Percentiles rank a stretch among this genome's conserved stretches.
Conservation (phyloP, 1,284 basidiomycete genomes). For the Cutaneotrichosporon sp. region DNA sequence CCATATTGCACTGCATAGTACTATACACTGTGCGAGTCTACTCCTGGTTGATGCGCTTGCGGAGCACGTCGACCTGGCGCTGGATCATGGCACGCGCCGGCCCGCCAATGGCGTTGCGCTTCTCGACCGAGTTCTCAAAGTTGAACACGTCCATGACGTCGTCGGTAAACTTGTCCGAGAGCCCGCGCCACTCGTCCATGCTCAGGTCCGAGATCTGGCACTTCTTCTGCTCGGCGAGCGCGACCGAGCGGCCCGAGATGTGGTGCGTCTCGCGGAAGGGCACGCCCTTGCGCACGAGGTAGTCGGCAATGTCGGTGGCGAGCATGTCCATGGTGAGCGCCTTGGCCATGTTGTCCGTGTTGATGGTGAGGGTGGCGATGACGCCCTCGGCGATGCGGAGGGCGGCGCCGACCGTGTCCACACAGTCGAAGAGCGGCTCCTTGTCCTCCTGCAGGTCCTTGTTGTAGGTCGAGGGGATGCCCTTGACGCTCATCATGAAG, state of each 20-base stretch:
- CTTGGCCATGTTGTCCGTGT: conserved; percentile 82
- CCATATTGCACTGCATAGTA: too few species aligned
- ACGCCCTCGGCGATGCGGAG: conserved; percentile 94
- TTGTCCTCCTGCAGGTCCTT: conserved; percentile 99
- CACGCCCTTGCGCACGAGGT: conserved; percentile 96
- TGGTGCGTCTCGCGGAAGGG: conserved; percentile 99
- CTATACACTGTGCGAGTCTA: not conserved
- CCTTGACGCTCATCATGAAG: conserved; percentile 97
- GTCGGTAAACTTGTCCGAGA: conserved; percentile 76
- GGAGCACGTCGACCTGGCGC: conserved; percentile 75
- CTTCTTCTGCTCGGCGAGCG: conserved; percentile 80
- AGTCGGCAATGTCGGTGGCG: conserved; percentile 96
- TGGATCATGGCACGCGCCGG: conserved; percentile 81
- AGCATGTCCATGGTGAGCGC: conserved; percentile 96
- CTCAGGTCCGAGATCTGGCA: conserved; percentile 80
- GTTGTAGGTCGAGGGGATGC: conserved; percentile 97
- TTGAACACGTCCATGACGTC: conserved; percentile 83
- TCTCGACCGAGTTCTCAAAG: conserved; percentile 94
- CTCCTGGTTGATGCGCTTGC: conserved; percentile 55
- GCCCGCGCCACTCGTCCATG: conserved; percentile 72
- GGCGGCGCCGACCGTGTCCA: conserved; percentile 86
- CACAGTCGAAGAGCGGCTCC: conserved; percentile 92
- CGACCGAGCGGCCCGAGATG: conserved; percentile 93
- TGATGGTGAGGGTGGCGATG: conserved; percentile 82
- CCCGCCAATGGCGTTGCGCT: conserved; percentile 88